These are phyloP conservation scores for Coleophoma eucalyptorum DNA, from an alignment of 2,329 filamentous ascomycete genomes.

Conservation along the genomic window DNA sequence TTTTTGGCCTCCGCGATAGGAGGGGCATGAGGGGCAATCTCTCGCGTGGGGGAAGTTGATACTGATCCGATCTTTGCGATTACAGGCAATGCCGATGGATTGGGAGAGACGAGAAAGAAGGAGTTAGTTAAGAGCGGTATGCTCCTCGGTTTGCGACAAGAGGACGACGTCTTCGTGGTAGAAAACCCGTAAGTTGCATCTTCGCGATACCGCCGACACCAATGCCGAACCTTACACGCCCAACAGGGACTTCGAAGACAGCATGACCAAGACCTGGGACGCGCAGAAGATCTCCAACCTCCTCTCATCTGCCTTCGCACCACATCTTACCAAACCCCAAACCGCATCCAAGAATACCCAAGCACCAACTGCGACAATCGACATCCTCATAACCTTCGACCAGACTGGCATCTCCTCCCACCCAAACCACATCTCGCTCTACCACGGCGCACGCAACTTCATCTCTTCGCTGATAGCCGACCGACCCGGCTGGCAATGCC, in stretches of 20 bases:
- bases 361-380: conserved; percentile 39
- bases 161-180: conserved; percentile 81
- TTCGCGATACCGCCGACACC: too few relatives aligned
- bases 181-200: conserved; percentile 60
- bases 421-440: conserved; percentile 89
- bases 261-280: conserved; percentile 80
- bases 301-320: conserved; percentile 70
- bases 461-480: conserved; percentile 61
- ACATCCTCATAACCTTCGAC: conserved; percentile 84
- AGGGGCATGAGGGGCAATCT: background rate
- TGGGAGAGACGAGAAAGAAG: conserved; percentile 77
- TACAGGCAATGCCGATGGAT: conserved; percentile 76
- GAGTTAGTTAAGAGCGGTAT: conserved; percentile 81
- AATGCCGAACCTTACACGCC: background rate
- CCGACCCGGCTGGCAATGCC: conserved; percentile 61
- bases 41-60: conserved; percentile 13
- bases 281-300: conserved; percentile 64
- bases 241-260: conserved; percentile 73
- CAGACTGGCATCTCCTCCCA: conserved; percentile 76
- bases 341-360: conserved; percentile 25
- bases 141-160: conserved; percentile 67
- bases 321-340: conserved; percentile 43
- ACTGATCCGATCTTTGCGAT: background rate
- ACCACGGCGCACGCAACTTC: conserved; percentile 76
- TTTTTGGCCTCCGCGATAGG: background rate